Base-by-base conservation (phyloP, 2,329 filamentous ascomycete species). In the Chaetomiaceae sp. region DNA sequence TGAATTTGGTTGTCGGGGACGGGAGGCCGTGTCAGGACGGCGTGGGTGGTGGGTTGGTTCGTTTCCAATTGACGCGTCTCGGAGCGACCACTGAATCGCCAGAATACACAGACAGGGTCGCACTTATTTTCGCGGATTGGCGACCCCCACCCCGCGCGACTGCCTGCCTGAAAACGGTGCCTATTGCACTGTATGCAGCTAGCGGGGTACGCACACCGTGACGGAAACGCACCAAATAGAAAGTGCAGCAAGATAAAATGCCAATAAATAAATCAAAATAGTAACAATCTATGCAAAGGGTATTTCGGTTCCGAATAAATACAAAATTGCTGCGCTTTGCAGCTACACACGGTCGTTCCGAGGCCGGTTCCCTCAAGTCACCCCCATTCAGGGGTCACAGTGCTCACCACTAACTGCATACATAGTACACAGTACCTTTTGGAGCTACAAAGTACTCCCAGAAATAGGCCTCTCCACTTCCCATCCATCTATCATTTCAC, bases 401-500 rank as follows among this genome's bases (percentile, higher is more conserved):
- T n/a, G n/a, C n/a, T n/a, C n/a, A n/a, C 21, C 25, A 27, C 5
- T 43, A 43, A 23, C 41, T 21, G 27, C 27, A 43, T 23, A 42
- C 25, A n/a, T n/a, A n/a, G n/a, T n/a, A n/a, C n/a, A n/a, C n/a
- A n/a, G n/a, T n/a, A n/a, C n/a, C n/a, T n/a, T n/a, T n/a, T n/a
- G n/a, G n/a, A n/a, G n/a, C n/a, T n/a, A 4, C 10, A 21, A 45
- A 45, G 41, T 46, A 19, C n/a, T 35, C 35, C 6, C 16, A 19
- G n/a, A 16, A 9, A 2, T 27, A 8, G 5, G 30, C 17, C 14
- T 16, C 3, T 14, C 25, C 25, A 6, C 25, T 3, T n/a, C 9
- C 10, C 9, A 33, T n/a, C 30, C 6, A n/a, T n/a, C 8, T 14
- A 17, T 70, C 60, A 85, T 58, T 74, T 72, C 42, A 95, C 68